These are phyloP conservation scores for Tolypocladium nubicola DNA, from an alignment of 2,329 filamentous ascomycete species.

Conservation along the genomic window DNA sequence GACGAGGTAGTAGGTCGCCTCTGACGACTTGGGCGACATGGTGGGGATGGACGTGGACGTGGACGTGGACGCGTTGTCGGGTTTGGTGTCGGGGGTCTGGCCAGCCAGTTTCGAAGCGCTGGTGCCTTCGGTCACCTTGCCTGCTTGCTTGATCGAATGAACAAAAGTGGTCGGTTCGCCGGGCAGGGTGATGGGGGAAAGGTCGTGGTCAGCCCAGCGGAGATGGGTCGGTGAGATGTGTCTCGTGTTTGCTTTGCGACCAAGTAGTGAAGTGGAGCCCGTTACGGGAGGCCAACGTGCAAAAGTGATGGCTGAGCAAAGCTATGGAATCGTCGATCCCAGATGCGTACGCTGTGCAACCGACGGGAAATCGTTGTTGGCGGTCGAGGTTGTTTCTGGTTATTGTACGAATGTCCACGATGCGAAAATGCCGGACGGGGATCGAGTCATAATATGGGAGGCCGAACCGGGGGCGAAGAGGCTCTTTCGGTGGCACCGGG, in stretches of 20 bases:
- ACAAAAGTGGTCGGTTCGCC: neutral
- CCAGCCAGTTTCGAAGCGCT: neutral
- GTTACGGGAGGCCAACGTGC: neutral
- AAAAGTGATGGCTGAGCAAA: neutral
- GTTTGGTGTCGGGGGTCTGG: neutral
- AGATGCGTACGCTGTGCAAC: neutral
- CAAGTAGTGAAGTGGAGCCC: neutral
- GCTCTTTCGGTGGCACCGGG: constrained; percentile 1
- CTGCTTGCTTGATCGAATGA: neutral
- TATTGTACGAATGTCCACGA: neutral
- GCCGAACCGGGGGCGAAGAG: neutral
- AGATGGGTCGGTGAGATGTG: neutral
- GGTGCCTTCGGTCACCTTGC: neutral
- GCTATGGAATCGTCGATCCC: neutral
- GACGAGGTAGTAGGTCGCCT: constrained; percentile 19
- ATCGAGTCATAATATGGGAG: neutral
- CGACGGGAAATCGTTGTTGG: neutral
- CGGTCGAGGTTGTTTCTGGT: neutral
- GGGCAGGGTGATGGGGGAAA: too few relatives aligned
- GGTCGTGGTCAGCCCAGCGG: neutral
- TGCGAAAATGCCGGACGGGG: neutral
- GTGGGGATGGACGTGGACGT: neutral
- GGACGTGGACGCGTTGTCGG: neutral
- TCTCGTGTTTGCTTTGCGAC: neutral
- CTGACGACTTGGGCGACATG: constrained; percentile 7